Evolutionary conservation across 495 filamentous ascomycete genomes (phyloP).

Genomic region (Penicillium odoratum): DNA sequence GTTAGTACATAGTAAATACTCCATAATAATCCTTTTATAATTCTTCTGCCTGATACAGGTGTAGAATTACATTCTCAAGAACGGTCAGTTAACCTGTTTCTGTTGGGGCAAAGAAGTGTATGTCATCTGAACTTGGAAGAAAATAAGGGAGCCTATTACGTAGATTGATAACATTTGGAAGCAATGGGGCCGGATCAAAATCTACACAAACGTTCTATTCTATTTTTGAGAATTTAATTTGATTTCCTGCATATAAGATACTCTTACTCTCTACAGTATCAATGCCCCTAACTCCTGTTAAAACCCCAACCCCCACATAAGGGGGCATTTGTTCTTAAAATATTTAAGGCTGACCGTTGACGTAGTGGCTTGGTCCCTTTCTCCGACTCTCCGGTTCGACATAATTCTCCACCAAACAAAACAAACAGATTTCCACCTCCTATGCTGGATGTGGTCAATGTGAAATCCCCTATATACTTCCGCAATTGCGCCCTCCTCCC

Average conservation of each 20-base stretch:
- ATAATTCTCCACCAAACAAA: constrained; percentile 1
- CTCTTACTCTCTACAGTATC: background rate
- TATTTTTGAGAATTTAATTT: background rate
- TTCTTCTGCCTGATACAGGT: background rate
- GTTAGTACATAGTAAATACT: background rate
- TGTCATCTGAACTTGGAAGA: background rate
- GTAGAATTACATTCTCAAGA: background rate
- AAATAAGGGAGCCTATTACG: background rate
- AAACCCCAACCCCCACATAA: background rate
- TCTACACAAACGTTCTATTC: background rate
- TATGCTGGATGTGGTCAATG: constrained; percentile 20
- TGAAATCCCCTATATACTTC: constrained; percentile 15
- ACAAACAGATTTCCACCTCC: constrained; percentile 9
- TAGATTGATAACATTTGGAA: background rate
- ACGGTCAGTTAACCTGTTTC: background rate
- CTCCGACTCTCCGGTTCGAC: constrained; percentile 1
- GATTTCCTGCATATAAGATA: background rate
- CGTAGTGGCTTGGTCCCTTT: constrained; percentile 16
- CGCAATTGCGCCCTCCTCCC: constrained; percentile 12
- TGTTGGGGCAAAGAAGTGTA: background rate
- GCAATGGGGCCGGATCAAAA: too few relatives aligned
- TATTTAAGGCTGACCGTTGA: constrained; percentile 19
- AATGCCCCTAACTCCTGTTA: background rate
- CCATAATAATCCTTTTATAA: background rate
- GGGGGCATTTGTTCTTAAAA: background rate